Conservation (phyloP, 495 filamentous ascomycete genomes). For the Podospora tetraspora region DNA sequence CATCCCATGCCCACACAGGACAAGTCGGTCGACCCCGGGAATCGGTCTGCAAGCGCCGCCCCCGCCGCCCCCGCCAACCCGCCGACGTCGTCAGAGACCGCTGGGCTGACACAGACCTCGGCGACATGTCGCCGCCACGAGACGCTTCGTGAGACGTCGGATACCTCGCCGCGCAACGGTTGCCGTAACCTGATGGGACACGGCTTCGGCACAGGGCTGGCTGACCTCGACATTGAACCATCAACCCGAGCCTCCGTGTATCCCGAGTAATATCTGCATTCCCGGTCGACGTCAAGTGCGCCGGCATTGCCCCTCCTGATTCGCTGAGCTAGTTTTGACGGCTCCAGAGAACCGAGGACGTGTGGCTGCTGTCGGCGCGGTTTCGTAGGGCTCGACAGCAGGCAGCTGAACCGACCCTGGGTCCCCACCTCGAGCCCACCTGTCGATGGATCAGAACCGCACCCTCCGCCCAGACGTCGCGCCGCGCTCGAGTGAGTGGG, state of each 20-base stretch:
- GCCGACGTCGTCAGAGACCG: constrained; percentile 3
- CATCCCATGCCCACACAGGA: neutral
- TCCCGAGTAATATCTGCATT: neutral
- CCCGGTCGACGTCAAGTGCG: neutral
- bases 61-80: neutral
- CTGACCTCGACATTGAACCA: constrained; percentile 4
- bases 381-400: constrained; percentile 6
- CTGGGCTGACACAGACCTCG: constrained; percentile 8
- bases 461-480: neutral
- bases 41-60: constrained; percentile 6
- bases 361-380: neutral
- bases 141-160: neutral
- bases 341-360: neutral
- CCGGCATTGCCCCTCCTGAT: neutral
- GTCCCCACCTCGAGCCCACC: neutral
- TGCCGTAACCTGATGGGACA: neutral
- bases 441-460: neutral
- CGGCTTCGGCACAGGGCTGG: constrained; percentile 7
- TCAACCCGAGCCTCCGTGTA: neutral
- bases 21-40: neutral
- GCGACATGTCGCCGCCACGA: neutral
- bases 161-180: neutral
- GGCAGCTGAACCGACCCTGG: constrained; percentile 1
- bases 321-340: constrained; percentile 1
- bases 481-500: neutral